Base-by-base conservation (phyloP, 2,329 filamentous ascomycete species). In the Gnomoniopsis smithogilvyi region DNA sequence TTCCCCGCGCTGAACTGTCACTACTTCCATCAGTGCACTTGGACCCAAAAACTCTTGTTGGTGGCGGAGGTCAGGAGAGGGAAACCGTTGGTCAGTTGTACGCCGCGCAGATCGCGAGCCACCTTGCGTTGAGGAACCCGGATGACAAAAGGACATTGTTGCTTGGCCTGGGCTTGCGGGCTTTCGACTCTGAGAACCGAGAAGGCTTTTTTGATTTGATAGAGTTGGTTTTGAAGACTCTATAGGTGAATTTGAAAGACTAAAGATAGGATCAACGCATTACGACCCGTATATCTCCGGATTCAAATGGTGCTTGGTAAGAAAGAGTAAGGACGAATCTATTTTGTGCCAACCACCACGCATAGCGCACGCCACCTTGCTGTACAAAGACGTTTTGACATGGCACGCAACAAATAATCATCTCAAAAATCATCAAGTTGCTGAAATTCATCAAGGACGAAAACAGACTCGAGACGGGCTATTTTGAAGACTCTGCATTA, bases 51-150 rank as follows among this genome's bases (percentile, higher is more conserved):
- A 96, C 92, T 0, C 78, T 99, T 2, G 80, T 99, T 0, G 95
- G 95, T 2, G 92, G 89, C 11, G 92, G 93, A 49, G 86, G 88
- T 34, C 81, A 88, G 54, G 87, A 90, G 50, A 83, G 92, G 47
- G 92, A 97, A 69, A 91, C 89, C 0, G 73, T 96, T 6, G 94
- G 92, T 1, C 93, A 97, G 72, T 84, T 97, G 1, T 89, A 96
- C 68, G 93, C 93, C 2, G 91, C 91, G 47, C 94, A 97, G 68
- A 88, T 98, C 64, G 95, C 89, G 6, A 96, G 88, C 68, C 84
- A 89, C 43, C 83, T 99, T 60, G 81, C 87, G 19, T 84, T 88
- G 61, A 87, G 87, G 63, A 81, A 90, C 54, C 86, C 91, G 1
- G 79, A 86, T 50, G 84, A 88, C 63, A 77, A 76, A 57, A 78